Conservation (phyloP, 305 asterid genomes). For the Withania somnifera region DNA sequence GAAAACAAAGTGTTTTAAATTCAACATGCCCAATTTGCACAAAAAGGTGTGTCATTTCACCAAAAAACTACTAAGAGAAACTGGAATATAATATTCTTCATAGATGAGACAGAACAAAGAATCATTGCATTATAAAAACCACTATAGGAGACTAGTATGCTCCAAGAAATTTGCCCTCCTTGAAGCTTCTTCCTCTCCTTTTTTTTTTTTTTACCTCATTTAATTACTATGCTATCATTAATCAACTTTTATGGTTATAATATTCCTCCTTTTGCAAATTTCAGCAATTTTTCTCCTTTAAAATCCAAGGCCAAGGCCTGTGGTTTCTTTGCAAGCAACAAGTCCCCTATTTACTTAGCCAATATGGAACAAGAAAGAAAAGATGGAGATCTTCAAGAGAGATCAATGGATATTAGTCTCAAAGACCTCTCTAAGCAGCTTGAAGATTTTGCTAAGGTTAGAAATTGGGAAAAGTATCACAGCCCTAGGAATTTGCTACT, state of each 20-base stretch:
- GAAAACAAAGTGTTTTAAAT: neutral
- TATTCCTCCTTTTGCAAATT: neutral
- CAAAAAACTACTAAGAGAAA: neutral
- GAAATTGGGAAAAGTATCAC: conserved; percentile 47
- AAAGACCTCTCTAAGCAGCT: conserved; percentile 36
- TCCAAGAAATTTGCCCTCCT: conserved; percentile 18
- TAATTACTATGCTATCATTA: conserved; percentile 1
- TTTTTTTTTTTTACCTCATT: neutral
- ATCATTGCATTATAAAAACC: conserved; percentile 7
- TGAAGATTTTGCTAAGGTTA: conserved; percentile 45
- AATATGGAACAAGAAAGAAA: neutral
- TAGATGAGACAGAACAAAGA: neutral
- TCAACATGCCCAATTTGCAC: neutral
- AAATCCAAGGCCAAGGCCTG: conserved; percentile 2
- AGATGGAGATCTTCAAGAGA: neutral
- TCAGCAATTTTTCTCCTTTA: conserved; percentile 7
- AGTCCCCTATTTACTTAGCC: neutral
- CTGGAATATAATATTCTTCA: conserved; percentile 11
- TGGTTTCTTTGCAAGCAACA: neutral
- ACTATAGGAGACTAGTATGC: neutral
- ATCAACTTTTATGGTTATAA: neutral
- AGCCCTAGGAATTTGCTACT: conserved; percentile 53
- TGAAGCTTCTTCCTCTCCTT: conserved; percentile 10
- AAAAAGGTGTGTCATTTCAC: neutral
- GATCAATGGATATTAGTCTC: conserved; percentile 26